A percentile compares a stretch with the other conserved stretches of the same genome.
phyloP scores from a whole-genome alignment of 169 alveolate genomes.

The Cryptosporidium felis region DNA sequence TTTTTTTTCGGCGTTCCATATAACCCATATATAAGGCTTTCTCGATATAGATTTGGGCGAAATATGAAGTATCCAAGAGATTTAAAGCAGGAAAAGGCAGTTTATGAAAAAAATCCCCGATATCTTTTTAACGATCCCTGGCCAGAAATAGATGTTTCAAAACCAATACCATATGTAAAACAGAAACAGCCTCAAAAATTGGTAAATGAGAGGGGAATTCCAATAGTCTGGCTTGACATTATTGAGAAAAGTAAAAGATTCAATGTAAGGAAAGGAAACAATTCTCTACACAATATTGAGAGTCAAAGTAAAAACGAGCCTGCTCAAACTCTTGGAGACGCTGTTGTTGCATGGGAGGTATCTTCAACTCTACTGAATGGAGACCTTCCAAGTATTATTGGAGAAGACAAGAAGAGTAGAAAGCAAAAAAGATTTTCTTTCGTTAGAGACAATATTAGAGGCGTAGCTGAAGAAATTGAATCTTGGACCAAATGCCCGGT shows the following conservation, averaged over 20 bases:
- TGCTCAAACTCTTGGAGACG: conserved; percentile 53
- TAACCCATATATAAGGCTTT: conserved; percentile 27
- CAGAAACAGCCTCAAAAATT: conserved; percentile 53
- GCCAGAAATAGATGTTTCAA: conserved; percentile 70
- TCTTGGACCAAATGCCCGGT: conserved; percentile 72
- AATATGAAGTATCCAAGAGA: conserved; percentile 55
- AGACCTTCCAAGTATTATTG: conserved; percentile 56
- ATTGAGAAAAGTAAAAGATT: conserved; percentile 39
- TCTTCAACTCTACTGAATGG: conserved; percentile 50
- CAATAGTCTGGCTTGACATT: conserved; percentile 43
- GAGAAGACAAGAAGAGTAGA: conserved; percentile 57
- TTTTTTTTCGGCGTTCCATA: conserved; percentile 68
- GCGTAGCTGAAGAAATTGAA: conserved; percentile 71
- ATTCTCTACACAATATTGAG: conserved; percentile 10
- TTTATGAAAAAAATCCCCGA: conserved; percentile 29
- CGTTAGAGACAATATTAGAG: conserved; percentile 68
- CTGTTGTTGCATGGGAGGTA: conserved; percentile 44
- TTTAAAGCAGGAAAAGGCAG: conserved; percentile 29
- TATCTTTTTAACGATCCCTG: conserved; percentile 64
- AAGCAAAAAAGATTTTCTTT: conserved; percentile 68
- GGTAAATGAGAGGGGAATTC: conserved; percentile 55
- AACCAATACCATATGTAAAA: conserved; percentile 67
- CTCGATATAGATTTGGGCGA: conserved; percentile 52
- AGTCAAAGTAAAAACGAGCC: conserved; percentile 4
- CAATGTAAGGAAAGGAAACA: conserved; percentile 46